Base-by-base conservation (phyloP, 2,329 filamentous ascomycete species). In the Ophiocordyceps camponoti-floridani region DNA sequence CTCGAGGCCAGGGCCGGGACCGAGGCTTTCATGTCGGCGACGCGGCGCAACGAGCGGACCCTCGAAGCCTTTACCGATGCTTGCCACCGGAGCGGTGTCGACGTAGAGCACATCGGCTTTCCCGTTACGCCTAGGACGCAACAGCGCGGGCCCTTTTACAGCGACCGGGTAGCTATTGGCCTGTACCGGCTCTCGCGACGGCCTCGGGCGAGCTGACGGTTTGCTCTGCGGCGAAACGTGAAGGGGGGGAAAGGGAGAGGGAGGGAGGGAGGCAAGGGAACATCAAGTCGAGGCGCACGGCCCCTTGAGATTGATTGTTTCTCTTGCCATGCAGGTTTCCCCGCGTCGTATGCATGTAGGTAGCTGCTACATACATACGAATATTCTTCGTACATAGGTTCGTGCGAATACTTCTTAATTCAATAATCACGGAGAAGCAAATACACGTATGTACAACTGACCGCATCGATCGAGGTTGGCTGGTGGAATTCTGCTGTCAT, bases 1-100 rank as follows among this genome's bases (percentile, higher is more conserved):
- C 73, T 82, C 43, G 63, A 64, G 2, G 54, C 77, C 45, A 74
- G 75, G 49, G 70, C 75, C 2, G 54, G 56, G 0, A 64, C 77
- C 13, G 63, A 72, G 41, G 72, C 84, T 33, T 62, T 86, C 41
- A 78, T 88, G 47, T 72, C 82, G 4, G 79, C 79, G 16, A 80
- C 82, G 0, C 72, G 87, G 50, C 69, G 84, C 48, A 87, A 87
- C 52, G 65, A 70, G 47, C 66, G 73, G 47, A 88, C 84, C 0
- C 83, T 83, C 53, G 66, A 73, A 48, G 65, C 65, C 6, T 87
- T 88, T 56, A 54, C 76, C 48, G 62, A 68, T 23, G 69, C 67
- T 43, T 84, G 81, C 58, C 60, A 67, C 61, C 60, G 60, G 56
- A 67, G 58, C 11, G 57, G 56, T 1, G 66, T 73, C 50, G 52